Conservation (phyloP, 371 early-diverging fungal genomes). For the Lichtheimia corymbifera region DNA sequence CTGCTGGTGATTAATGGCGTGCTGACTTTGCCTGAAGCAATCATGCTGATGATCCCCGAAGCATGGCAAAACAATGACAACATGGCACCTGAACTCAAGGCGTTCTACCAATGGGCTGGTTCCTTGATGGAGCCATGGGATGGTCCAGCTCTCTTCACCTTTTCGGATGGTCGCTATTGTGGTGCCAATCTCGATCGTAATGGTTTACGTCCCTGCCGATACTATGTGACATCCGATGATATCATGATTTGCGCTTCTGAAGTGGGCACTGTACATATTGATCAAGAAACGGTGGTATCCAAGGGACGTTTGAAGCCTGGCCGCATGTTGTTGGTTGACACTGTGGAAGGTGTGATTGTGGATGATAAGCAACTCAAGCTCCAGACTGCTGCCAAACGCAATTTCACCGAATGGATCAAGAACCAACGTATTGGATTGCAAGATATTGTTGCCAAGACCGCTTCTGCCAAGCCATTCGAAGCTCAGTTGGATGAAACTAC, state of each 20-base stretch:
- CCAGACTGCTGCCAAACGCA: constrained; percentile 65
- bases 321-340: constrained; percentile 95
- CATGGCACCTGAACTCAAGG: constrained; percentile 85
- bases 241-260: constrained; percentile 97
- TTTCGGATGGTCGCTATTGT: constrained; percentile 95
- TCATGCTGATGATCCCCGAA: constrained; percentile 98
- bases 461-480: constrained; percentile 2
- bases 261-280: constrained; percentile 88
- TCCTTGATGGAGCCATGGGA: constrained; percentile 98
- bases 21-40: constrained; percentile 89
- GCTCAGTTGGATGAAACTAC: constrained; percentile 39
- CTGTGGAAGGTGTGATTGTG: constrained; percentile 83
- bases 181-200: constrained; percentile 96
- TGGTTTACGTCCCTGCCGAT: constrained; percentile 96
- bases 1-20: constrained; percentile 88
- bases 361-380: constrained; percentile 90
- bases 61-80: constrained; percentile 92
- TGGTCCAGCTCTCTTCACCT: constrained; percentile 96
- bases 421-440: constrained; percentile 75
- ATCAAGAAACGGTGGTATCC: constrained; percentile 73
- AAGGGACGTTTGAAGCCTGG: constrained; percentile 97
- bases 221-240: constrained; percentile 92
- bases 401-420: constrained; percentile 83
- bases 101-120: constrained; percentile 96
- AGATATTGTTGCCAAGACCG: constrained; percentile 45